phyloP scores from a whole-genome alignment of 495 filamentous ascomycete species.

The Amphirosellinia nigrospora region DNA sequence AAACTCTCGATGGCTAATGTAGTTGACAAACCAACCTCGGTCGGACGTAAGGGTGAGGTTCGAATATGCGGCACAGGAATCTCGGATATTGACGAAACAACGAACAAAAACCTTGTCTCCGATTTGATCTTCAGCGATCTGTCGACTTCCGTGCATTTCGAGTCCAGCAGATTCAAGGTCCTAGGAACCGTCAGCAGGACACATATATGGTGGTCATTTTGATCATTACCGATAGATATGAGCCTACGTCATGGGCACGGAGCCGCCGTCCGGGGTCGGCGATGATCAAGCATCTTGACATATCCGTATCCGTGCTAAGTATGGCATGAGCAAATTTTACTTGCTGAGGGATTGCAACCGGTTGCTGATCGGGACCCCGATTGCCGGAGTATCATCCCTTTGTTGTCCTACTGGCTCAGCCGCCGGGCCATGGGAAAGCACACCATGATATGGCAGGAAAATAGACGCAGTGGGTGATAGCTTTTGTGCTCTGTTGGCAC shows the following conservation, averaged over 20 bases:
- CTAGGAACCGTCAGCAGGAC: slow-evolving; percentile 29
- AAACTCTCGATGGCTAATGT: slow-evolving; percentile 54
- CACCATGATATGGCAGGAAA: slow-evolving; percentile 43
- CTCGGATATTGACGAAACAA: slow-evolving; percentile 62
- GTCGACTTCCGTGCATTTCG: slow-evolving; percentile 38
- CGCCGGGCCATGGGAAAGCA: slow-evolving; percentile 37
- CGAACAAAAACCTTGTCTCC: slow-evolving; percentile 56
- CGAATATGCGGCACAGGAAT: slow-evolving; percentile 56
- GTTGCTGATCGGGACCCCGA: not conserved
- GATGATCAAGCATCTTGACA: slow-evolving; percentile 50
- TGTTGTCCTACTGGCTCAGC: slow-evolving; percentile 29
- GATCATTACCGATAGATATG: slow-evolving; percentile 45
- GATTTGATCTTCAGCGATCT: slow-evolving; percentile 30
- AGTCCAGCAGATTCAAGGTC: slow-evolving; percentile 41
- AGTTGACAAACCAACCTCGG: slow-evolving; percentile 58
- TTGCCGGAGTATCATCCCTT: slow-evolving; percentile 12
- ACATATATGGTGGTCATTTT: not conserved
- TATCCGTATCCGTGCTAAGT: slow-evolving; percentile 45
- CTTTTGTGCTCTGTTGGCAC: slow-evolving; percentile 46
- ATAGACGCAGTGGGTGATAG: slow-evolving; percentile 57
- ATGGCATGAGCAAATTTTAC: slow-evolving; percentile 27
- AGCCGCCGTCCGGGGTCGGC: slow-evolving; percentile 36
- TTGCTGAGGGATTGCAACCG: not conserved
- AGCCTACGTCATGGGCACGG: slow-evolving; percentile 39
- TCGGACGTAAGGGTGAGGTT: slow-evolving; percentile 47